Evolutionary conservation across 345 rosid species (phyloP).

Genomic region (Rhizophora mangle): DNA sequence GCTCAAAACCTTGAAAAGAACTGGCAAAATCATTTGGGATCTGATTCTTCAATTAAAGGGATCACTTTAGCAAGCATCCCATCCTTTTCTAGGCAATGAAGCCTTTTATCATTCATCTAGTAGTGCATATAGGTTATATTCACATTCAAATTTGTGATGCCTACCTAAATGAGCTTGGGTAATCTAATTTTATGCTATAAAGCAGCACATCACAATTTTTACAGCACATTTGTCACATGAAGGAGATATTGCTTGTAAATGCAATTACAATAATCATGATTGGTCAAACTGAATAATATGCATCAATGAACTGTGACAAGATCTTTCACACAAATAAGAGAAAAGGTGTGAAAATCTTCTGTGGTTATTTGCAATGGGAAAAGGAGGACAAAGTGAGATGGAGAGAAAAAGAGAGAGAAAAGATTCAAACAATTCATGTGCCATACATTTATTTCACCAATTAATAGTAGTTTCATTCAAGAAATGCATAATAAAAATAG

Average conservation of each 20-base stretch:
- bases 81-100: neutral
- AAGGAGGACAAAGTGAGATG: too few species aligned
- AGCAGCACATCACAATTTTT: neutral
- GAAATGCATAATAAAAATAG: too few species aligned
- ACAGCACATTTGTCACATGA: neutral
- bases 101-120: neutral
- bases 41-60: neutral
- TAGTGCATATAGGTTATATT: neutral
- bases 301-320: neutral
- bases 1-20: neutral
- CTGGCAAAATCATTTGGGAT: neutral
- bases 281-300: neutral
- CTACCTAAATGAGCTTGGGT: neutral
- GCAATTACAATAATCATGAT: neutral
- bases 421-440: too few species aligned
- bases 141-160: slow-evolving; percentile 1
- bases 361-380: too few species aligned
- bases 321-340: neutral
- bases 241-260: neutral
- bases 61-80: neutral
- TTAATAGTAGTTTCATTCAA: too few species aligned
- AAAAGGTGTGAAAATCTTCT: too few species aligned
- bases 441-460: too few species aligned
- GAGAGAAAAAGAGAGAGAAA: too few species aligned
- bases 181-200: neutral